These are phyloP conservation scores for Arabidopsis thaliana DNA, from an alignment of 345 rosid genomes.

Conservation along the genomic window TAIR10.1 NC_003074.8:1232501-1233000, in stretches of 20 bases:
- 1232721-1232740: slow-evolving; percentile 22
- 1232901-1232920: too few relatives aligned
- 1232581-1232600: background rate
- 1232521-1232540: slow-evolving; percentile 1
- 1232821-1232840: background rate
- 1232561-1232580: background rate
- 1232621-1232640: too few relatives aligned
- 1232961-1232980: background rate
- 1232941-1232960: background rate
- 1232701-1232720: slow-evolving; percentile 33
- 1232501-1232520: slow-evolving; percentile 3
- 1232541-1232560: background rate
- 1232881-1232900: background rate
- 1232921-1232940: too few relatives aligned
- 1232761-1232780: background rate
- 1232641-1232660: background rate
- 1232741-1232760: background rate
- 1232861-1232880: slow-evolving; percentile 21
- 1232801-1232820: slow-evolving; percentile 17
- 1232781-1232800: background rate
- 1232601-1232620: background rate
- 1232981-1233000: slow-evolving; percentile 8
- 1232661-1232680: background rate
- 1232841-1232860: slow-evolving; percentile 24
- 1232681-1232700: slow-evolving; percentile 37